Evolutionary conservation across 805 yeast species (phyloP).

Genomic region (Cyberlindnera xishuangbannaensis): DNA sequence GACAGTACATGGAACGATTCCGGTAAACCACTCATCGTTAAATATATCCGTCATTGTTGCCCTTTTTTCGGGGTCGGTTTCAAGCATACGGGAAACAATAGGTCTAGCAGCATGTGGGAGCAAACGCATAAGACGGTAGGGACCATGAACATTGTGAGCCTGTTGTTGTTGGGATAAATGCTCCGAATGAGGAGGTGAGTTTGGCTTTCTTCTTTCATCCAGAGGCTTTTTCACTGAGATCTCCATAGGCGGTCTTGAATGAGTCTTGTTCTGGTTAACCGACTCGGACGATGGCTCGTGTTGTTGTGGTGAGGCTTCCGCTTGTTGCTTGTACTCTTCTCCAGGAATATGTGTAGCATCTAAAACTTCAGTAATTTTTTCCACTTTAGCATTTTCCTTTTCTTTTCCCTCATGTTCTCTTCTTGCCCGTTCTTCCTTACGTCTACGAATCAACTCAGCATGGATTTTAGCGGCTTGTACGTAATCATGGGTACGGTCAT

Average conservation of each 20-base stretch:
- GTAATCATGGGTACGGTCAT: constrained; percentile 76
- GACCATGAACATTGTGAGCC: constrained; percentile 50
- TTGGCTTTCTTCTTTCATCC: neutral
- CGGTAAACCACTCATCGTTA: constrained; percentile 64
- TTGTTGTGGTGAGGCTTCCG: neutral
- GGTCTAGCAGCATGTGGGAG: constrained; percentile 84
- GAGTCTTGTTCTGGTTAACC: too few species aligned
- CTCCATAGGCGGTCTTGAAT: too few species aligned
- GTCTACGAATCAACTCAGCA: constrained; percentile 52
- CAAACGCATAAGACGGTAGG: constrained; percentile 73
- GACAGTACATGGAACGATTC: constrained; percentile 56
- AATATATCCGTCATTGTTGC: constrained; percentile 64
- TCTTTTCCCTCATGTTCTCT: constrained; percentile 3
- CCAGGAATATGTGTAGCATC: constrained; percentile 15
- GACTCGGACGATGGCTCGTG: neutral
- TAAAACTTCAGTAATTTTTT: constrained; percentile 12
- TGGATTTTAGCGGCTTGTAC: constrained; percentile 66
- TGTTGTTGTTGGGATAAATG: constrained; percentile 1
- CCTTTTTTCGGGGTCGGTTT: constrained; percentile 53
- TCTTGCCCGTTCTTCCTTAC: constrained; percentile 42
- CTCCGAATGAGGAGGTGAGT: neutral
- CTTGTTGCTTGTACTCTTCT: constrained; percentile 7
- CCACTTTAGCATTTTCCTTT: constrained; percentile 3
- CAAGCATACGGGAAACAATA: constrained; percentile 58
- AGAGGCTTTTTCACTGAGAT: neutral